These are phyloP conservation scores for Penicillium sp. DNA, from an alignment of 2,329 filamentous ascomycete species.

Conservation along the genomic window DNA sequence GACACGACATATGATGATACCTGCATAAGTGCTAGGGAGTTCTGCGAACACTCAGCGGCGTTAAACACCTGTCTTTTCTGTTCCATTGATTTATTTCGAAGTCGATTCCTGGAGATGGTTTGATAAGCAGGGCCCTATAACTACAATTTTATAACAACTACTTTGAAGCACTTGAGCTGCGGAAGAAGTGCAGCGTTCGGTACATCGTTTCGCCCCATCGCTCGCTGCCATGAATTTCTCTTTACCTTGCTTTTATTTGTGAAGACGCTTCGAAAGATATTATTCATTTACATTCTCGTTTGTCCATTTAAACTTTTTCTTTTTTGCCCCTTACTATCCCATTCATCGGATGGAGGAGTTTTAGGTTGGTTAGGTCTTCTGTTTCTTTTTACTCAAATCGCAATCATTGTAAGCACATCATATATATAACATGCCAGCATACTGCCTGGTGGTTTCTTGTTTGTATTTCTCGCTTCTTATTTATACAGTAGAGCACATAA, in stretches of 20 bases:
- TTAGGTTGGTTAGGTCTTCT: not conserved
- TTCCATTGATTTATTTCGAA: constrained; percentile 15
- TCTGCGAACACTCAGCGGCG: constrained; percentile 34
- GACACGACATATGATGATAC: constrained; percentile 44
- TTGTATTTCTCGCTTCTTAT: not conserved
- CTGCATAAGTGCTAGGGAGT: constrained; percentile 40
- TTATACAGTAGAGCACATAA: too few relatives aligned
- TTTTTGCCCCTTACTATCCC: not conserved
- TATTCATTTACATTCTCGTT: constrained; percentile 18
- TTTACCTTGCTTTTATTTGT: constrained; percentile 14
- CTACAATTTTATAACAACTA: not conserved
- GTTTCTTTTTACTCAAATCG: not conserved
- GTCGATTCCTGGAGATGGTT: constrained; percentile 13
- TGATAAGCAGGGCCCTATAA: constrained; percentile 4
- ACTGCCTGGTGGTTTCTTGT: not conserved
- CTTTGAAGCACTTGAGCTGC: not conserved
- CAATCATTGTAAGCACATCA: not conserved
- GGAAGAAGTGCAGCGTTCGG: not conserved
- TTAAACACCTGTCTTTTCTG: constrained; percentile 21
- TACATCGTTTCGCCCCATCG: not conserved
- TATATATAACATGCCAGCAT: not conserved
- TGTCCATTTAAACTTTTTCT: not conserved
- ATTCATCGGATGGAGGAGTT: not conserved
- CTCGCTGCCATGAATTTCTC: not conserved
- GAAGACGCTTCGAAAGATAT: constrained; percentile 14